phyloP scores from a whole-genome alignment of 106 monocot genomes.

The Iris macrosiphon region DNA sequence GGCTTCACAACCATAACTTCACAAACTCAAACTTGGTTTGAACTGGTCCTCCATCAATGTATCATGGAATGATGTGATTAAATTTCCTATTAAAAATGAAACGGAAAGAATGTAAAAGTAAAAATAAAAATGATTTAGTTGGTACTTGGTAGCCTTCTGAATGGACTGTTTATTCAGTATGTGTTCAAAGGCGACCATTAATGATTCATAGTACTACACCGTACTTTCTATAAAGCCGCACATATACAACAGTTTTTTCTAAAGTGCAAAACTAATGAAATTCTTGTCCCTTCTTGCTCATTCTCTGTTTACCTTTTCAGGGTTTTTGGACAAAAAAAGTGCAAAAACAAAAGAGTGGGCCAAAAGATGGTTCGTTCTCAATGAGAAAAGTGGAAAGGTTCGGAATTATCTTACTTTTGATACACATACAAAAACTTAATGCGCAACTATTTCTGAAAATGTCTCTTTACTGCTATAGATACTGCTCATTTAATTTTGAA shows the following conservation, averaged over 20 bases:
- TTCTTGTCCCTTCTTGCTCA: neutral
- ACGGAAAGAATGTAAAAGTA: no score
- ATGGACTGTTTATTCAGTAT: neutral
- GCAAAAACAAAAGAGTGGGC: constrained; percentile 89
- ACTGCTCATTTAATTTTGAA: no score
- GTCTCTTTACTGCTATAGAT: no score
- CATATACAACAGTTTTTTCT: neutral
- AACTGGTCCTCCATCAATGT: no score
- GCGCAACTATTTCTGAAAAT: no score
- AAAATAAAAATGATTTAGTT: no score
- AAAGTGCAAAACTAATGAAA: neutral
- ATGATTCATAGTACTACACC: neutral
- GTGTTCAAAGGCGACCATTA: neutral
- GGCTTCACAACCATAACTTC: no score
- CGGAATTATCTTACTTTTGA: neutral
- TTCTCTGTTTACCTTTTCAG: constrained; percentile 20
- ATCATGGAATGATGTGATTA: no score
- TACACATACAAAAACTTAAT: no score
- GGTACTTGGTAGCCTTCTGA: neutral
- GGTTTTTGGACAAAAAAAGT: constrained; percentile 80
- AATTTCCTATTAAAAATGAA: no score
- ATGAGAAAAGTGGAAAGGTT: constrained; percentile 97
- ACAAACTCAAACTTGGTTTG: no score
- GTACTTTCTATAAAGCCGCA: neutral
- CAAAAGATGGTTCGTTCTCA: constrained; percentile 92